Percentiles rank a stretch among this genome's conserved stretches.
phyloP scores from a whole-genome alignment of 2,329 filamentous ascomycete genomes.

The Beauveria sp. region DNA sequence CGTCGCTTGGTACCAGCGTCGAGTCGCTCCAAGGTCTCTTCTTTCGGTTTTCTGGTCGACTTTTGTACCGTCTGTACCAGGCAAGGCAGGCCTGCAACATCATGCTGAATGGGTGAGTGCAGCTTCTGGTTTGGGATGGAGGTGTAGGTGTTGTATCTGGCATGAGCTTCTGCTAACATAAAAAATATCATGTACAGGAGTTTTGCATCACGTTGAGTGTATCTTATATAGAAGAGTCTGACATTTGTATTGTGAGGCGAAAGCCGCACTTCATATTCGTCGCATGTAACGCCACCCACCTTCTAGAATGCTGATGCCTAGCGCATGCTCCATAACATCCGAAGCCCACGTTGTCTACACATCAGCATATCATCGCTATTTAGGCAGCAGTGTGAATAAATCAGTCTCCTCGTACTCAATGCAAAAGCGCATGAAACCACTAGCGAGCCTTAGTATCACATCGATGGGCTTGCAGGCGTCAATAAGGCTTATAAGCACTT shows the following conservation, averaged over 20 bases:
- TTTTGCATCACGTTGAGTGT: background rate
- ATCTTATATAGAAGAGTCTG: background rate
- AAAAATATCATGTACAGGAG: background rate
- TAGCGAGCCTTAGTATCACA: background rate
- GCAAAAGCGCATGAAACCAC: background rate
- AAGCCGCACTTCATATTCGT: constrained; percentile 6
- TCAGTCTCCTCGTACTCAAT: too few relatives aligned
- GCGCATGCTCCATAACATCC: constrained; percentile 1
- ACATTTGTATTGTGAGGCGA: background rate
- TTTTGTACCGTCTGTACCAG: constrained; percentile 1
- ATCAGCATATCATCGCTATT: background rate
- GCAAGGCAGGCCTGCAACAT: constrained; percentile 4
- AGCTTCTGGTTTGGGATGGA: background rate
- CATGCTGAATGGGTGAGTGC: background rate
- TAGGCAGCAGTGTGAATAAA: constrained; percentile 1
- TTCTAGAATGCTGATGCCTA: constrained; percentile 3
- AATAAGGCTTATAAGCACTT: background rate
- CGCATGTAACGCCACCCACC: background rate
- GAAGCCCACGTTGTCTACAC: background rate
- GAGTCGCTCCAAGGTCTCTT: background rate
- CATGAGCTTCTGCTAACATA: background rate
- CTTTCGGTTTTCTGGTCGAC: background rate
- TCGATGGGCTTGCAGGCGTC: background rate
- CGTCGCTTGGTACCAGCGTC: background rate
- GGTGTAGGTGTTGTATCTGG: background rate